phyloP scores from a whole-genome alignment of 2,329 filamentous ascomycete genomes.

The Sclerotinia spermophila region DNA sequence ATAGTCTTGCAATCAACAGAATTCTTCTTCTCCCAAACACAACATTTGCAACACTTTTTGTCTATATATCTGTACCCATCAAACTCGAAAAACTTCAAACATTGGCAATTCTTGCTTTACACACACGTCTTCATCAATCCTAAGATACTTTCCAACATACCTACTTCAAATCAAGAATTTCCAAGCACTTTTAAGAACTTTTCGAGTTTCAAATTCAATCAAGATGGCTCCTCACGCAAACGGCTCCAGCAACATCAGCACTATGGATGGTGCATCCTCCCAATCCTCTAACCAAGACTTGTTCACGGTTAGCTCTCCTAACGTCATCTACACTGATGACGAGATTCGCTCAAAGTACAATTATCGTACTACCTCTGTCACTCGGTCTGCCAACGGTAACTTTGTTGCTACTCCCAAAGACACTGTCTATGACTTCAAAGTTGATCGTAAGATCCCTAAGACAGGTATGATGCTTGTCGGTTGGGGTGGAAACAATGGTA shows the following conservation, averaged over 20 bases:
- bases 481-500: constrained; percentile 97
- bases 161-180: constrained; percentile 16
- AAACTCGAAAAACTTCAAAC: constrained; percentile 30
- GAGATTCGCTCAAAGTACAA: constrained; percentile 93
- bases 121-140: constrained; percentile 19
- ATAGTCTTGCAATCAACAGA: constrained; percentile 26
- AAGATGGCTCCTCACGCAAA: constrained; percentile 93
- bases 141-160: constrained; percentile 7
- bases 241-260: constrained; percentile 55
- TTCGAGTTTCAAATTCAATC: constrained; percentile 34
- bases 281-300: constrained; percentile 51
- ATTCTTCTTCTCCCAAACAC: constrained; percentile 16
- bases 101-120: constrained; percentile 12
- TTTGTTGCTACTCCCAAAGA: constrained; percentile 82
- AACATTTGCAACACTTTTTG: constrained; percentile 17
- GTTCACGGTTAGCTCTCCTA: constrained; percentile 88
- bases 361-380: constrained; percentile 89
- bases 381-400: constrained; percentile 64
- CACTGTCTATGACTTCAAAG: constrained; percentile 95
- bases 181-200: constrained; percentile 17
- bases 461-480: constrained; percentile 96
- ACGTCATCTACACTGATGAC: constrained; percentile 83
- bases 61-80: constrained; percentile 15
- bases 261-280: constrained; percentile 48
- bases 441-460: constrained; percentile 88